A percentile compares a stretch with the other conserved stretches of the same genome.
Evolutionary conservation across 129 eudicot genomes (phyloP).

Genomic region (Tagetes patula): DNA sequence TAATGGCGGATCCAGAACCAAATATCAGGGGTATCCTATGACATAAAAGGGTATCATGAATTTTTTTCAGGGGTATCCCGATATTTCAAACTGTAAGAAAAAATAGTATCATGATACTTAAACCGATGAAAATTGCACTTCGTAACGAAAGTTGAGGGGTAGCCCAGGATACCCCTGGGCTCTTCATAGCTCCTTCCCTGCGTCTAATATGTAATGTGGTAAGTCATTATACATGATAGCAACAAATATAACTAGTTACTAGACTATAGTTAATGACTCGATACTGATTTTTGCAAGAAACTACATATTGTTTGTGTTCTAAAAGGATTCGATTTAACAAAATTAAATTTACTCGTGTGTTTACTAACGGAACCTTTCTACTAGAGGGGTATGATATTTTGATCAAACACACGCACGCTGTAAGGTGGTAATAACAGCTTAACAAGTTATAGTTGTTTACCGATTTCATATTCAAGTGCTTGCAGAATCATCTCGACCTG

Average conservation of each 20-base stretch:
- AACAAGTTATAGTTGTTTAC: constrained; percentile 27
- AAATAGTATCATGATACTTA: too few relatives aligned
- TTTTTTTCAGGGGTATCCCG: too few relatives aligned
- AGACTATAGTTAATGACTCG: constrained; percentile 2
- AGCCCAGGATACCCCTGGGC: too few relatives aligned
- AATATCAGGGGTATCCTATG: too few relatives aligned
- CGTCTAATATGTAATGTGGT: too few relatives aligned
- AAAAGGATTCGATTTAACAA: neutral
- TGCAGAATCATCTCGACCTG: constrained; percentile 99
- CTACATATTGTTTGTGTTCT: neutral
- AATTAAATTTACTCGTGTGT: neutral
- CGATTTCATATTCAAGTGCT: constrained; percentile 92
- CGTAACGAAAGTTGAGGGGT: too few relatives aligned
- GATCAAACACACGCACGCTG: neutral
- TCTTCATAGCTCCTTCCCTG: too few relatives aligned
- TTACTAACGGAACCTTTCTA: neutral
- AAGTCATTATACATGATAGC: too few relatives aligned
- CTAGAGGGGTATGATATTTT: constrained; percentile 15
- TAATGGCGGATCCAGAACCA: too few relatives aligned
- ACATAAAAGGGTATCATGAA: too few relatives aligned
- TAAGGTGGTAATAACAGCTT: neutral
- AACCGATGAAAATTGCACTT: too few relatives aligned
- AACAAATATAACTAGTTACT: neutral
- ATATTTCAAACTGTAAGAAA: too few relatives aligned
- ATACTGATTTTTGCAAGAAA: constrained; percentile 5